Conservation (phyloP, 164 flowering plant species). For the Berberis thunbergii region DNA sequence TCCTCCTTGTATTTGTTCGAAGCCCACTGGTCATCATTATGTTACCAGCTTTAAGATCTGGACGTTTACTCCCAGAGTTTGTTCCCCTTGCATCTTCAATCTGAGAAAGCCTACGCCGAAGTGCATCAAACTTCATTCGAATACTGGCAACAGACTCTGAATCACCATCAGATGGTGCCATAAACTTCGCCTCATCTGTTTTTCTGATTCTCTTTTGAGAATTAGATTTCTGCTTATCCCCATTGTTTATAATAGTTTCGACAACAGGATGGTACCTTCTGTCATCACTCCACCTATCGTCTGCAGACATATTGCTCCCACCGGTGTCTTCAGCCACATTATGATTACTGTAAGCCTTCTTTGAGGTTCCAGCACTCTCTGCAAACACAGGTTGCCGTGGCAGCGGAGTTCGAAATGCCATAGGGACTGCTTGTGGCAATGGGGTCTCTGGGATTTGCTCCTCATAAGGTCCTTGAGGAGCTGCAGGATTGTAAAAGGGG, state of each 20-base stretch:
- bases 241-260: constrained; percentile 1
- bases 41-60: constrained; percentile 35
- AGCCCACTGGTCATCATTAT: constrained; percentile 29
- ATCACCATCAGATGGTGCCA: constrained; percentile 19
- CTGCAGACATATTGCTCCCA: too few species aligned
- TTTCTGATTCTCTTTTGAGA: constrained; percentile 16
- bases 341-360: too few species aligned
- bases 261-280: constrained; percentile 2
- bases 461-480: constrained; percentile 19
- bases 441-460: constrained; percentile 14
- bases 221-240: constrained; percentile 11
- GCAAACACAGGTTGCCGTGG: constrained; percentile 11
- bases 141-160: constrained; percentile 21
- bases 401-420: constrained; percentile 20
- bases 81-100: constrained; percentile 25
- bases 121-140: constrained; percentile 27
- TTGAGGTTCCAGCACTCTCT: background rate
- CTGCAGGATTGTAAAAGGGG: constrained; percentile 37
- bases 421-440: constrained; percentile 9
- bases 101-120: constrained; percentile 29
- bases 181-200: constrained; percentile 6
- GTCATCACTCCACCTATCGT: background rate
- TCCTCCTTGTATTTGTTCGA: constrained; percentile 32
- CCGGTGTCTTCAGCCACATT: too few species aligned
- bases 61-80: constrained; percentile 20